phyloP scores from a whole-genome alignment of 2,329 filamentous ascomycete species.

The Cryphonectria parasitica region DNA sequence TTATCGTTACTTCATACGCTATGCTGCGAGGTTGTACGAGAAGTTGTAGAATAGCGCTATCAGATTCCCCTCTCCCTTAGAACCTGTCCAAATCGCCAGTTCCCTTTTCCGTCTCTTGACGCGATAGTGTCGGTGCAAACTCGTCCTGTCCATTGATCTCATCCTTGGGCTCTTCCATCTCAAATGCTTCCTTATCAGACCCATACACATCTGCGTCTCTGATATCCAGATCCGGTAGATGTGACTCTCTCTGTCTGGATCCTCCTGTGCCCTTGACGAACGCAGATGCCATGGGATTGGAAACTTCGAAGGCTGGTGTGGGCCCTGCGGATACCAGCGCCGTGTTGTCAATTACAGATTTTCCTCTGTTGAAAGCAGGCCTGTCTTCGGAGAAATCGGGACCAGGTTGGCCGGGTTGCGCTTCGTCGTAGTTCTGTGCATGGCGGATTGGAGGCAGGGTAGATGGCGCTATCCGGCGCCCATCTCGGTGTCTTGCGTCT shows the following conservation, averaged over 20 bases:
- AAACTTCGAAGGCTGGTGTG: conserved; percentile 18
- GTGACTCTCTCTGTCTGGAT: conserved; percentile 21
- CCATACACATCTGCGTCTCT: conserved; percentile 3
- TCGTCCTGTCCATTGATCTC: conserved; percentile 15
- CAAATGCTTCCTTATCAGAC: neutral
- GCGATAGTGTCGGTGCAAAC: conserved; percentile 9
- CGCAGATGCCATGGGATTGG: conserved; percentile 14
- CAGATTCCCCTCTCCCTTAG: neutral
- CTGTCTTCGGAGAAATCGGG: conserved; percentile 19
- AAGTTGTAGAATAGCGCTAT: neutral
- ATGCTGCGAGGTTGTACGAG: neutral
- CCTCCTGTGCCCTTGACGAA: conserved; percentile 19
- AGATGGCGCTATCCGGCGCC: neutral
- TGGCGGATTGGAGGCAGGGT: neutral
- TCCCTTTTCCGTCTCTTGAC: conserved; percentile 11
- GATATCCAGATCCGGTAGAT: conserved; percentile 22
- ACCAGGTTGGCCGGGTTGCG: conserved; percentile 14
- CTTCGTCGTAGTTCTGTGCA: conserved; percentile 23
- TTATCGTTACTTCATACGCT: neutral
- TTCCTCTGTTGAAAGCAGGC: conserved; percentile 24
- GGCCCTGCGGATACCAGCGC: conserved; percentile 24
- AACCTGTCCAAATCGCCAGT: neutral
- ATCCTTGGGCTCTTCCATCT: conserved; percentile 6
- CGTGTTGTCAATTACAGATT: conserved; percentile 25
- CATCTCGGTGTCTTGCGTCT: neutral